phyloP scores from a whole-genome alignment of 805 yeast genomes.

The Starmerella bombicola region DNA sequence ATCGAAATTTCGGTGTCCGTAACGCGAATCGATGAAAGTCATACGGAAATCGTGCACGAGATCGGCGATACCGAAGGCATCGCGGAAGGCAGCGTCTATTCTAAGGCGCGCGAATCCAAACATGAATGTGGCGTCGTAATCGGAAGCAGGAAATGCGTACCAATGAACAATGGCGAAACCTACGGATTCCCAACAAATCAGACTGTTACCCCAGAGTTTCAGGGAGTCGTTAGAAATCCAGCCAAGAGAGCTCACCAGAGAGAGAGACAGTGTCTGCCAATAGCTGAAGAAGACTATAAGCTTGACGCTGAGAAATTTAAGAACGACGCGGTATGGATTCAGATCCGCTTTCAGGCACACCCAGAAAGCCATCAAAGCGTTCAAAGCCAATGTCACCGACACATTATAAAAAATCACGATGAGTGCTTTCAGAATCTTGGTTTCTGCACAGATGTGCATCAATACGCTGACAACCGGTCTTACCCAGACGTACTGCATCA shows the following conservation, averaged over 20 bases:
- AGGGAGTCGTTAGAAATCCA: constrained; percentile 33
- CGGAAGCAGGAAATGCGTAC: constrained; percentile 66
- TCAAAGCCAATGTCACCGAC: constrained; percentile 70
- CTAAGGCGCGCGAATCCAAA: constrained; percentile 62
- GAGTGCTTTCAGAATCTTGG: constrained; percentile 37
- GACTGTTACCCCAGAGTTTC: constrained; percentile 57
- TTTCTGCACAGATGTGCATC: neutral
- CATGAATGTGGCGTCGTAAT: constrained; percentile 47
- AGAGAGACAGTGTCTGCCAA: constrained; percentile 76
- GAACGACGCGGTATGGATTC: constrained; percentile 72
- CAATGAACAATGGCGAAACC: constrained; percentile 84
- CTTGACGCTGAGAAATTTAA: constrained; percentile 86
- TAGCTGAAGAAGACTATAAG: constrained; percentile 92
- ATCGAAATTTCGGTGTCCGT: constrained; percentile 74
- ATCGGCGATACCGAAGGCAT: constrained; percentile 67
- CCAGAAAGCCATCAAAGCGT: constrained; percentile 86
- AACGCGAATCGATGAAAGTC: constrained; percentile 55
- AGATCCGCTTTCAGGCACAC: constrained; percentile 70
- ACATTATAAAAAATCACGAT: constrained; percentile 59
- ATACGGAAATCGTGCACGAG: constrained; percentile 61
- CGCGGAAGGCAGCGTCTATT: constrained; percentile 53
- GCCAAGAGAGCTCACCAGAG: constrained; percentile 29
- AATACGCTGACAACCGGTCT: constrained; percentile 64
- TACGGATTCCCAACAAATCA: constrained; percentile 71
- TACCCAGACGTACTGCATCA: constrained; percentile 89